Evolutionary conservation across 345 rosid genomes (phyloP).

Genomic region (Populus alba): DNA sequence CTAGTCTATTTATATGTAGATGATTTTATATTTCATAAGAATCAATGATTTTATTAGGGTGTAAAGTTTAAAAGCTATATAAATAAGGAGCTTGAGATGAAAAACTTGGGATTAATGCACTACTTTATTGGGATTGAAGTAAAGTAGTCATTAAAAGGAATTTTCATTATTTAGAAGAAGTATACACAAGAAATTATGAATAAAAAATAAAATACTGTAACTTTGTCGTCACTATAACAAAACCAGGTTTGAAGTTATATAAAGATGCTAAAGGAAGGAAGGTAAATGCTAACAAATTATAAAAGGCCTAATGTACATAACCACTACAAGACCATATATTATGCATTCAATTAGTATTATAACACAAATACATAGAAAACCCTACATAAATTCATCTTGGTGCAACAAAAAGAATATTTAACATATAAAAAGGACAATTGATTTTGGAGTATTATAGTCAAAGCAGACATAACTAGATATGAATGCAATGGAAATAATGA

Average conservation of each 20-base stretch:
- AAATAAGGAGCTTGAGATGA: background rate
- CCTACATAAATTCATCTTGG: background rate
- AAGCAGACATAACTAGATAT: too few relatives aligned
- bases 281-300: background rate
- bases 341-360: too few relatives aligned
- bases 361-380: background rate
- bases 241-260: background rate
- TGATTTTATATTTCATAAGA: too few relatives aligned
- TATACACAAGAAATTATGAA: too few relatives aligned
- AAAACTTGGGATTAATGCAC: background rate
- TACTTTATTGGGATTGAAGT: background rate
- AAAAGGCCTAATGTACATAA: background rate
- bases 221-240: background rate
- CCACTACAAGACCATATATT: background rate
- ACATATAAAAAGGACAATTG: too few relatives aligned
- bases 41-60: too few relatives aligned
- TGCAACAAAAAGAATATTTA: too few relatives aligned
- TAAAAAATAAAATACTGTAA: background rate
- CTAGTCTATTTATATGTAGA: too few relatives aligned
- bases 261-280: background rate
- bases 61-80: background rate
- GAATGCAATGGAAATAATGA: too few relatives aligned
- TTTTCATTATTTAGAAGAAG: too few relatives aligned
- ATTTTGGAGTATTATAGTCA: too few relatives aligned
- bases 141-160: background rate